Conservation (phyloP, 2,329 filamentous ascomycete species). For the Colletotrichum sp. region DNA sequence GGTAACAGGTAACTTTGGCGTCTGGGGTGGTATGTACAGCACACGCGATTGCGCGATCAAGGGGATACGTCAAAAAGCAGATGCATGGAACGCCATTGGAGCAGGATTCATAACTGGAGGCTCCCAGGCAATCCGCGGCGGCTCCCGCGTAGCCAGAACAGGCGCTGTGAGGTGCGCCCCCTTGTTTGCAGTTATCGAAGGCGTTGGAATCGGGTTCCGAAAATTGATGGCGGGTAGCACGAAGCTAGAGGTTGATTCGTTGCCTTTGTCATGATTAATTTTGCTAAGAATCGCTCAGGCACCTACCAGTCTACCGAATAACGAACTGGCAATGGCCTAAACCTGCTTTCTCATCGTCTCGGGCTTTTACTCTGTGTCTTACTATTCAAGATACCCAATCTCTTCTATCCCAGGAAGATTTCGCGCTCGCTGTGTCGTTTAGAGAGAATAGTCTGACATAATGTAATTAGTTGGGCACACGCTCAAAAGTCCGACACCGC, state of each 20-base stretch:
- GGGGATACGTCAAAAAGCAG: constrained; percentile 92
- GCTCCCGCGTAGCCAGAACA: constrained; percentile 85
- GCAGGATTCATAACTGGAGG: constrained; percentile 97
- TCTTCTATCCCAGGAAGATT: neutral
- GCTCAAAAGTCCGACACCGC: neutral
- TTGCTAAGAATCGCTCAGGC: neutral
- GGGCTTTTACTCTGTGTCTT: neutral
- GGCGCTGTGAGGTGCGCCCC: constrained; percentile 95
- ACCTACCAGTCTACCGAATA: neutral
- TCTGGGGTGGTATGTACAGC: constrained; percentile 84
- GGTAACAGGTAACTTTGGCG: constrained; percentile 95
- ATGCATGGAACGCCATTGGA: constrained; percentile 88
- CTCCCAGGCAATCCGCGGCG: constrained; percentile 88
- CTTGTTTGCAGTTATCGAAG: constrained; percentile 81
- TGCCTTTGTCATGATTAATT: accelerated
- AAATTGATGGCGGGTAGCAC: constrained; percentile 92
- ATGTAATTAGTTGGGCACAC: neutral
- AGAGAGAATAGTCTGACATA: accelerated
- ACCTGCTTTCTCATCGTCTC: neutral
- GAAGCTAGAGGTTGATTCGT: constrained; percentile 70
- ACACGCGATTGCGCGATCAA: constrained; percentile 96
- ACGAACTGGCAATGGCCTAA: neutral
- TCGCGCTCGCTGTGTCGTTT: neutral
- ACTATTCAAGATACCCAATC: neutral
- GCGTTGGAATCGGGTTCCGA: constrained; percentile 93